Base-by-base conservation (phyloP, 2,329 filamentous ascomycete species). In the Teratosphaeria zuluensis region DNA sequence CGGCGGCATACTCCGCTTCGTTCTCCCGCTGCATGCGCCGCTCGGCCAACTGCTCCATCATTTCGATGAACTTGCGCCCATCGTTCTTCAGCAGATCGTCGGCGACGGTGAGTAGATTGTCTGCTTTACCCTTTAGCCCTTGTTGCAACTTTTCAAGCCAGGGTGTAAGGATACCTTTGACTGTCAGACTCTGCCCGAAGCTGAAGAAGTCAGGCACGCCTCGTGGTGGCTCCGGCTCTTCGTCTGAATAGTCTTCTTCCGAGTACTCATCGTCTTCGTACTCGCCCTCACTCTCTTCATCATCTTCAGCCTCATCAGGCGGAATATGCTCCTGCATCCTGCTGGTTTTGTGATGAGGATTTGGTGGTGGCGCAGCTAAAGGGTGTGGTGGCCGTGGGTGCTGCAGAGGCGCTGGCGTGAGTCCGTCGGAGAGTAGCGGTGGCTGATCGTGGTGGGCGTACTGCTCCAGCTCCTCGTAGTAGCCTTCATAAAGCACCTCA, bases 31-130 rank as follows among this genome's bases (percentile, higher is more conserved):
- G 90, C 92, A 99, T 96, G 68, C 94, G 85, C 68, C 92, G 89
- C 77, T 99, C 94, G 42, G 94, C 94, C 68, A 99, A 83, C 77
- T 97, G 92, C 75, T 99, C 94, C 94, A 99, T 99, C 94, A 99
- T 99, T 74, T 99, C 94, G 75, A 99, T 99, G 78, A 99, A 99
- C 72, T 96, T 95, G 76, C 95, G 96, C 69, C 94, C 94, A 75
- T 99, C 94, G 76, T 99, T 99, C 76, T 97, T 97, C 63, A 99
- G 83, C 65, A 99, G 81, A 77, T 99, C 94, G 79, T 99, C 94
- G 74, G 94, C 94, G 71, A 99, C 94, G 65, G 94, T 99, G 73
- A 99, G 85, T 75, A 99, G 96, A 72, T 94, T 95, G 80, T 94
- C 92, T 90, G 82, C 75, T 75, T 69, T 69, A 67, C 64, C 64